Conservation (phyloP, 768 basidiomycete genomes). For the Lactifluus rugatus region DNA sequence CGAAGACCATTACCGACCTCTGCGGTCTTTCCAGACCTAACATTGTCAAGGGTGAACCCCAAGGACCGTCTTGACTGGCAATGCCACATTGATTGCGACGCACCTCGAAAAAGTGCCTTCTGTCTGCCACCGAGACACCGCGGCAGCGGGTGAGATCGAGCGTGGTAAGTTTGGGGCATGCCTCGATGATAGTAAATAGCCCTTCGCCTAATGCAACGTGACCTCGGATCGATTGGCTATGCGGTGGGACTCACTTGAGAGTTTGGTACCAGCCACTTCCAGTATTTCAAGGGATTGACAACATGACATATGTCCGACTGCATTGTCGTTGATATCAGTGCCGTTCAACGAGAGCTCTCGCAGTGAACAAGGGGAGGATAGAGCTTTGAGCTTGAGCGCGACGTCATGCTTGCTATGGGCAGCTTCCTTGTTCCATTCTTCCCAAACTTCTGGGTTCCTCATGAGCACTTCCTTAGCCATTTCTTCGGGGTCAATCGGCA, state of each 20-base stretch:
- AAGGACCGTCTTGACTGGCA: no score
- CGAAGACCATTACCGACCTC: background rate
- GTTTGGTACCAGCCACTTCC: constrained; percentile 46
- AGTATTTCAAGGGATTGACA: constrained; percentile 42
- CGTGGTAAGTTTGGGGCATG: constrained; percentile 41
- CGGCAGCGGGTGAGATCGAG: constrained; percentile 61
- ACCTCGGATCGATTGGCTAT: background rate
- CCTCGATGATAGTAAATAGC: constrained; percentile 47
- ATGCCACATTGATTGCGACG: background rate
- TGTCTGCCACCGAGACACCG: constrained; percentile 46
- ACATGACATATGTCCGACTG: constrained; percentile 40
- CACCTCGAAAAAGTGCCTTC: constrained; percentile 61
- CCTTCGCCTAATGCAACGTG: constrained; percentile 35
- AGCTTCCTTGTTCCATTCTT: no score
- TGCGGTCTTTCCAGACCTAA: constrained; percentile 6
- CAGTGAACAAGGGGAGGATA: constrained; percentile 29
- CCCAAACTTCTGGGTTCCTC: no score
- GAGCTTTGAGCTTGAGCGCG: no score
- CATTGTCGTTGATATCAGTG: constrained; percentile 51
- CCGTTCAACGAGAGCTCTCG: constrained; percentile 47
- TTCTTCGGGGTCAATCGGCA: constrained; percentile 24
- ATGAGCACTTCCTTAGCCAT: no score
- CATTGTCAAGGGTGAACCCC: background rate
- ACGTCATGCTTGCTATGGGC: no score
- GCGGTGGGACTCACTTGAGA: constrained; percentile 40